phyloP scores from a whole-genome alignment of 345 rosid genomes.

The Brassica cretica region DNA sequence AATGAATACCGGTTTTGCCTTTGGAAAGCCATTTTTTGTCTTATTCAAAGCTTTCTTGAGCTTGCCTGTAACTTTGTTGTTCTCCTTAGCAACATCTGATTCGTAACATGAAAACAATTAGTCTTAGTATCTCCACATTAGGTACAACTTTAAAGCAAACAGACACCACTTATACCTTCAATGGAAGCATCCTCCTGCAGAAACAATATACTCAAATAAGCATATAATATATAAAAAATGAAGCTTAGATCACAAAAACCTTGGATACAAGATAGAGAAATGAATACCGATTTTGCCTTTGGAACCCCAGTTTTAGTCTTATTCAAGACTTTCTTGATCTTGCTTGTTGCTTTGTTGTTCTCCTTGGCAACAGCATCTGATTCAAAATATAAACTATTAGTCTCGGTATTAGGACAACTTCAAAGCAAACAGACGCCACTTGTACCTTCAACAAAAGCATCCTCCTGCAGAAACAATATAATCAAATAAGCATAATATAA shows the following conservation, averaged over 20 bases:
- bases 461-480: neutral
- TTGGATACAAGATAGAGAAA: neutral
- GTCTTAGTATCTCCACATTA: neutral
- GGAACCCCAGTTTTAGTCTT: neutral
- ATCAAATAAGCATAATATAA: neutral
- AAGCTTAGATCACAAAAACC: neutral
- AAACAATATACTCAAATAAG: neutral
- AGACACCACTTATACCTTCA: neutral
- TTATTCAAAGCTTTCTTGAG: constrained; percentile 1
- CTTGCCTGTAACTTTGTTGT: neutral
- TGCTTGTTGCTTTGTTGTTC: neutral
- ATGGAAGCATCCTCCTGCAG: neutral
- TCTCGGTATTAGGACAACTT: neutral
- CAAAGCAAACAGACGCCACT: constrained; percentile 6
- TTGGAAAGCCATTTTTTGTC: neutral
- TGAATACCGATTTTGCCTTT: neutral
- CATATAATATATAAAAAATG: neutral
- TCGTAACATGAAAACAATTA: neutral
- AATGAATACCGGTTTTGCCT: neutral
- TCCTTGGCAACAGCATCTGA: constrained; percentile 11
- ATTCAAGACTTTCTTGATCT: neutral
- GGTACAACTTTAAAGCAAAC: neutral
- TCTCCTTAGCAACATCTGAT: constrained; percentile 12
- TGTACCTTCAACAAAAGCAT: neutral
- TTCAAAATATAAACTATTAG: neutral